A percentile compares a stretch with the other conserved stretches of the same genome.
phyloP scores from a whole-genome alignment of 73 alveolate species.

The Stentor roeselii region DNA sequence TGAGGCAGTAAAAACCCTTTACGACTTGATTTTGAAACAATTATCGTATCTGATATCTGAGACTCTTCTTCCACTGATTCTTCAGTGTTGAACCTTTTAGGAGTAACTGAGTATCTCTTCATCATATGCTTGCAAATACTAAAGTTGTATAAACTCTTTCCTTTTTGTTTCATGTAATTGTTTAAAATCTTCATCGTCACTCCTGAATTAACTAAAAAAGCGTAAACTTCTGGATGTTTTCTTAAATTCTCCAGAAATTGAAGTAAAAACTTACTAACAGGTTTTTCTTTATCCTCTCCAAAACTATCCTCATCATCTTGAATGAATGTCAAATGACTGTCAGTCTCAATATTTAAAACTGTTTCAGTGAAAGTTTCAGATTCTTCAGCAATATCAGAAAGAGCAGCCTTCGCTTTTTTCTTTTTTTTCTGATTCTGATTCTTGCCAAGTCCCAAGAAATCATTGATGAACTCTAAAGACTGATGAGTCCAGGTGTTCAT shows the following conservation, averaged over 20 bases:
- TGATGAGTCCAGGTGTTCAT: too few species aligned
- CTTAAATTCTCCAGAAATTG: neutral
- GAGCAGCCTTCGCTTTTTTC: too few species aligned
- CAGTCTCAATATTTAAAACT: too few species aligned
- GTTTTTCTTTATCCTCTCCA: neutral
- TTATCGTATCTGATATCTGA: neutral
- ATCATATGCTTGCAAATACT: neutral
- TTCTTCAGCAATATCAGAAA: too few species aligned
- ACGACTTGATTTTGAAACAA: neutral
- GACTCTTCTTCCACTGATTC: neutral
- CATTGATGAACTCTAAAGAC: too few species aligned
- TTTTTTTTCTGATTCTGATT: too few species aligned
- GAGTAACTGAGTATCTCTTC: neutral
- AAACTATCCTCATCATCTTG: too few species aligned
- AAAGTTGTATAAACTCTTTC: neutral
- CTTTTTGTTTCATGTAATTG: neutral
- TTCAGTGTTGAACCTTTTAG: neutral
- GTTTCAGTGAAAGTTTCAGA: too few species aligned
- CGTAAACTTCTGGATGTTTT: neutral
- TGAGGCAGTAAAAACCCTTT: neutral
- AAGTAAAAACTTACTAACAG: neutral
- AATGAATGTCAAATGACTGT: too few species aligned
- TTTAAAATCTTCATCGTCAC: neutral
- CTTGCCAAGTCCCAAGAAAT: too few species aligned
- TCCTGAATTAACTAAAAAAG: neutral